A percentile compares a stretch with the other conserved stretches of the same genome.
Conservation (phyloP, 805 yeast genomes). For the Lipomyces yamadae region DNA sequence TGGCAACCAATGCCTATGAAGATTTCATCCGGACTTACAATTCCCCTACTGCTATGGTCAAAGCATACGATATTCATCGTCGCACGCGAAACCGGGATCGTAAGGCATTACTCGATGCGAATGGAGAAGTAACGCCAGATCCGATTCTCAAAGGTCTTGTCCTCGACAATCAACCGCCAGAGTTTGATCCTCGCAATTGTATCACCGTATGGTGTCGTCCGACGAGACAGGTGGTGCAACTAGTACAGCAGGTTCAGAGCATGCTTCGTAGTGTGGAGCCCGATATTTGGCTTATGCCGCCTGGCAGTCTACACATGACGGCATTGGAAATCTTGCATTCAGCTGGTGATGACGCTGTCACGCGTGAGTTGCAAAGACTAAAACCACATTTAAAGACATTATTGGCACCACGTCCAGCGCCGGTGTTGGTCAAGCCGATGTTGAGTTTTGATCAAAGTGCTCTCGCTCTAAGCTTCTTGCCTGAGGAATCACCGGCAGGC, state of each 20-base stretch:
- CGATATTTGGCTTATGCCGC: constrained; percentile 39
- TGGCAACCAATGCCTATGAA: constrained; percentile 13
- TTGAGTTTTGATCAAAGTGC: constrained; percentile 33
- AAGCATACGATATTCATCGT: constrained; percentile 34
- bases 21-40: constrained; percentile 22
- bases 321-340: constrained; percentile 36
- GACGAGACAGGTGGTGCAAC: constrained; percentile 17
- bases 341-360: constrained; percentile 19
- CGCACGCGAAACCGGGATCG: constrained; percentile 25
- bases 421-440: constrained; percentile 31
- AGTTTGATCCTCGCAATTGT: constrained; percentile 36
- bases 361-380: constrained; percentile 5
- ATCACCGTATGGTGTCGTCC: constrained; percentile 35
- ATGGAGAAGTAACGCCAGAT: constrained; percentile 28
- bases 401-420: constrained; percentile 30
- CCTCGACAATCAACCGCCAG: constrained; percentile 29
- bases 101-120: constrained; percentile 9
- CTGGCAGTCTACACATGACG: constrained; percentile 35
- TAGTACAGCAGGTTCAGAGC: constrained; percentile 24
- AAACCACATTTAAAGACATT: constrained; percentile 20
- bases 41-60: constrained; percentile 17
- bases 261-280: constrained; percentile 22
- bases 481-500: constrained; percentile 12
- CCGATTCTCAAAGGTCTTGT: constrained; percentile 31
- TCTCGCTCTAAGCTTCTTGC: constrained; percentile 33